These are phyloP conservation scores for Arbutus unedo DNA, from an alignment of 148 eudicot genomes.

Conservation along the genomic window DNA sequence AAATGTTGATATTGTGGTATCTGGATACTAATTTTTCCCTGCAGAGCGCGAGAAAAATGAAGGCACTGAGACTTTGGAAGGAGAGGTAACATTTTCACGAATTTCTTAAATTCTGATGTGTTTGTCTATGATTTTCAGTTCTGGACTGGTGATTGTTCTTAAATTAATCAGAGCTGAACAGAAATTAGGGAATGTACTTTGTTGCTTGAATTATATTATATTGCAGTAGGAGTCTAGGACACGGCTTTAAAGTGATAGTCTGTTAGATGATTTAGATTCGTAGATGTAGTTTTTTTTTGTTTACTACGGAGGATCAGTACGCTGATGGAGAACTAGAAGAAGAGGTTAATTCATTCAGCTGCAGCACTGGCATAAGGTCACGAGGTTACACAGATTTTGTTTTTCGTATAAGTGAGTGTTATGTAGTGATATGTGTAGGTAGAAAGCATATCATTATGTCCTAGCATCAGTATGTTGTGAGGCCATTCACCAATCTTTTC, in stretches of 20 bases:
- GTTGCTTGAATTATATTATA: not conserved
- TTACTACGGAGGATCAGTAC: not conserved
- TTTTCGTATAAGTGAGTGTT: not conserved
- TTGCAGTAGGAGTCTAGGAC: not conserved
- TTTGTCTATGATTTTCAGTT: not conserved
- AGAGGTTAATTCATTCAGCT: not conserved
- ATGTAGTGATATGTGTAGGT: not conserved
- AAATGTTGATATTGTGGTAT: not conserved
- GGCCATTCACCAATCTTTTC: not conserved
- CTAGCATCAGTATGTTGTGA: not conserved
- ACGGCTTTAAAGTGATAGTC: not conserved
- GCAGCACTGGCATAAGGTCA: not conserved
- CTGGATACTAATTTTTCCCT: not conserved
- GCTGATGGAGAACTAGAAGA: not conserved
- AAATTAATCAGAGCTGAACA: not conserved
- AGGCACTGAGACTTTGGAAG: conserved; percentile 36
- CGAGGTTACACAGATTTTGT: not conserved
- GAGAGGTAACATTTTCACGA: conserved; percentile 32
- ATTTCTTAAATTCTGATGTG: not conserved
- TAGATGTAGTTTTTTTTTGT: not conserved
- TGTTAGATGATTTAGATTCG: too few species aligned
- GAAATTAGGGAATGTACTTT: not conserved
- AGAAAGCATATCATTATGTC: not conserved
- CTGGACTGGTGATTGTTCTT: not conserved
- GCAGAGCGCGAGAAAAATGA: conserved; percentile 67